Evolutionary conservation across 257 asterid genomes (phyloP), one percentile per base, ranked within the genome.

Genomic region (Voacanga thouarsii): DNA sequence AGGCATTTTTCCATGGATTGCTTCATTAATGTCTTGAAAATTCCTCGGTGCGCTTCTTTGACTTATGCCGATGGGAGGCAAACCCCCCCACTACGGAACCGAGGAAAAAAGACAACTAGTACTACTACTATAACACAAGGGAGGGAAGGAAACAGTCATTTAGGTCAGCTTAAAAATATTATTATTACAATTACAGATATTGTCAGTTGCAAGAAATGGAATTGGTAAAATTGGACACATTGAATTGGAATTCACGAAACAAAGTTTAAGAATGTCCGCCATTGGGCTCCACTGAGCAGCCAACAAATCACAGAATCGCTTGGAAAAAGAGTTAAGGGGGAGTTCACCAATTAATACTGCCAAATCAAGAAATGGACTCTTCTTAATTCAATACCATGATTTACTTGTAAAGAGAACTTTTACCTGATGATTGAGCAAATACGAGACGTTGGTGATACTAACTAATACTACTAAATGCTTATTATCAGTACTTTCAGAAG

Each of bases 251-350:
- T 67, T 67, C 50, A 37, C 51, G 30, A 39, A 67, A 67, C 2
- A 37, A 33, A 21, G 33, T 47, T 19, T 68, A 19, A 21, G 73
- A 41, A 41, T 19, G 53, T 68, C 53, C 53, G 73, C 19, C 73
- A 2, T 19, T 6, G 65, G 65, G 65, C 23, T 2, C n/a, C n/a
- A n/a, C n/a, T n/a, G n/a, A n/a, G 33, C 65, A 9, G 28, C 33
- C 73, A 68, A 68, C 73, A 68, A 68, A 41, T 41, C 53, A 41
- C 3, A 68, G 73, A 39, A 68, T 67, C 47, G 14, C 21, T 51
- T 51, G 0, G 24, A 55, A 7, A 7, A 55, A 21, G 59, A 53
- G 26, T 55, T 55, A 7, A 55, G 61, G 16, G 72, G 14, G 39
- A 7, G 28, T 26, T 66, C 23, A 66, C 6, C n/a, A 37, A 66